Conservation (phyloP, 2,329 filamentous ascomycete genomes). For the Pezicula carpinea region DNA sequence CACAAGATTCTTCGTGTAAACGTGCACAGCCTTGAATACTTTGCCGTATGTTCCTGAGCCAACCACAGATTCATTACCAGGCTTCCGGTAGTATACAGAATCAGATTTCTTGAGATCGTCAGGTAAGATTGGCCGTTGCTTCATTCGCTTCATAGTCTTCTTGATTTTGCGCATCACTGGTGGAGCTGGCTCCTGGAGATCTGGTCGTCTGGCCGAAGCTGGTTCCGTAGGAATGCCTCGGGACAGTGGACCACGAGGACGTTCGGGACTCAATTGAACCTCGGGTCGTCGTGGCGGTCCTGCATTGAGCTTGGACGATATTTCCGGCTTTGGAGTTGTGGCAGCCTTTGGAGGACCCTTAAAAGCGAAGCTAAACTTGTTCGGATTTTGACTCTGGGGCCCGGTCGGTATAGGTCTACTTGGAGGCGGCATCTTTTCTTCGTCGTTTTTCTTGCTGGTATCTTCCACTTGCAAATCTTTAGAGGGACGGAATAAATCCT, state of each 20-base stretch:
- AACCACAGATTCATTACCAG: conserved; percentile 94
- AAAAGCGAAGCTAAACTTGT: conserved; percentile 91
- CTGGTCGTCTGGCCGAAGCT: conserved; percentile 38
- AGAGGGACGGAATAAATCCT: conserved; percentile 57
- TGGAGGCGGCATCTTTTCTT: conserved; percentile 50
- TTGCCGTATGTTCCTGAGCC: conserved; percentile 95
- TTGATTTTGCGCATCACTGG: conserved; percentile 52
- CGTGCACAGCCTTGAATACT: conserved; percentile 89
- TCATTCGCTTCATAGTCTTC: conserved; percentile 65
- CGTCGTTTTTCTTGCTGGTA: conserved; percentile 43
- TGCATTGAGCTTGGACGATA: conserved; percentile 65
- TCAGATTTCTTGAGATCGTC: conserved; percentile 73
- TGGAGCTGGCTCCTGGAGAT: conserved; percentile 29
- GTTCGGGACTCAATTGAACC: conserved; percentile 28
- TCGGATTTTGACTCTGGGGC: conserved; percentile 35
- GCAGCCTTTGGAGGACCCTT: conserved; percentile 65
- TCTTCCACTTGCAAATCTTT: conserved; percentile 65
- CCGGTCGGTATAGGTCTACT: conserved; percentile 43
- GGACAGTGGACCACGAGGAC: conserved; percentile 35
- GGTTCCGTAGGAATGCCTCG: conserved; percentile 49
- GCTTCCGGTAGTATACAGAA: conserved; percentile 91
- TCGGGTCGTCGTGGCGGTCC: conserved; percentile 21
- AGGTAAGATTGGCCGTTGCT: conserved; percentile 65
- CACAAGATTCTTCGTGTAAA: conserved; percentile 81
- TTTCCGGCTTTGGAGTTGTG: conserved; percentile 55